Conservation (phyloP, 768 basidiomycete genomes). For the Gymnopilus dilepis region DNA sequence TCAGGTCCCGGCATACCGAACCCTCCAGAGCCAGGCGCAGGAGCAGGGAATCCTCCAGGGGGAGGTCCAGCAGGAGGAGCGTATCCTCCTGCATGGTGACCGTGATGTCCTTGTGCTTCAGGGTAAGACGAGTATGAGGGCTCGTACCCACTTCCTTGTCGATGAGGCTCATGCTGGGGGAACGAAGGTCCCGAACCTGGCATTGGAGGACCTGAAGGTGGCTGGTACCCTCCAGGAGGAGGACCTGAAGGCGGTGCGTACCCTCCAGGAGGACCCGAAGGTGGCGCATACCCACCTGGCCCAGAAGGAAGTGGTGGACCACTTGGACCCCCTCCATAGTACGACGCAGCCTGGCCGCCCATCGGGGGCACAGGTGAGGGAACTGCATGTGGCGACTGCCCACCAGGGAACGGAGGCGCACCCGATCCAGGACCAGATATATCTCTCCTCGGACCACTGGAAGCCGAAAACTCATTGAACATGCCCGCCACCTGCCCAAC, state of each 20-base stretch:
- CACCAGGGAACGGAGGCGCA: conserved; percentile 24
- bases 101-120: conserved; percentile 21
- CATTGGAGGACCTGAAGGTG: conserved; percentile 9
- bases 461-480: conserved; percentile 23
- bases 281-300: conserved; percentile 26
- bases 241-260: conserved; percentile 6
- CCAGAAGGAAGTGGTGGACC: conserved; percentile 17
- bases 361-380: conserved; percentile 19
- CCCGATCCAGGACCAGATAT: conserved; percentile 27
- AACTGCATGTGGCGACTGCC: conserved; percentile 14
- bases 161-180: conserved; percentile 22
- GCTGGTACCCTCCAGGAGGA: conserved; percentile 10
- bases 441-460: conserved; percentile 29
- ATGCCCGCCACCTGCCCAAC: conserved; percentile 48
- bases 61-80: conserved; percentile 30
- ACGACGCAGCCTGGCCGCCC: conserved; percentile 19
- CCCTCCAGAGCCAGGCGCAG: conserved; percentile 34
- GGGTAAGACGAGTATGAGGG: conserved; percentile 35
- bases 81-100: conserved; percentile 15
- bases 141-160: conserved; percentile 19
- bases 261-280: conserved; percentile 30
- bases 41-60: conserved; percentile 42
- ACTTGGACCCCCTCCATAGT: conserved; percentile 16
- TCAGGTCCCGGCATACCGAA: conserved; percentile 25
- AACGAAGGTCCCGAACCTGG: conserved; percentile 26